phyloP scores from a whole-genome alignment of 2,329 filamentous ascomycete genomes.

The Ceratocystis cacaofunesta region DNA sequence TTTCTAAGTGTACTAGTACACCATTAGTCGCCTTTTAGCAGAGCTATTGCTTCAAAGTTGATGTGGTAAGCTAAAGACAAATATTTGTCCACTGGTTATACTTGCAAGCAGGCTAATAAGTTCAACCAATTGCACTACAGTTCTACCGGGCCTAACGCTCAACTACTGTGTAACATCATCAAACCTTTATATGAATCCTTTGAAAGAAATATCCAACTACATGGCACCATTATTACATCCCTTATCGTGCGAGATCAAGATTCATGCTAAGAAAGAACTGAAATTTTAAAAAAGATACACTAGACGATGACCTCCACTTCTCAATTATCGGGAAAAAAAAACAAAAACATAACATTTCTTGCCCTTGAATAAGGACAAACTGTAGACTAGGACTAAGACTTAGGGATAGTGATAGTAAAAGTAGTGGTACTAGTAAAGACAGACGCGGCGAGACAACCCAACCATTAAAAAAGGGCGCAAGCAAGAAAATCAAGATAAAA shows the following conservation, averaged over 20 bases:
- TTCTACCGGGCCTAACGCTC: background rate
- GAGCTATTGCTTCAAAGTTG: too few relatives aligned
- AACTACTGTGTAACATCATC: background rate
- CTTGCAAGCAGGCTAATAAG: too few relatives aligned
- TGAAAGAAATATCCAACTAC: background rate
- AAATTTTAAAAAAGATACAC: background rate
- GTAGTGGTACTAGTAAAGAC: background rate
- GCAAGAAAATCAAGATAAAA: slow-evolving; percentile 5
- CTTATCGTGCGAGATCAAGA: too few relatives aligned
- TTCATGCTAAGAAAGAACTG: background rate
- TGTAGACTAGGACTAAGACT: slow-evolving; percentile 5
- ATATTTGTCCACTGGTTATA: too few relatives aligned
- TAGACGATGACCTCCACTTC: background rate
- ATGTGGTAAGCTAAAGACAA: too few relatives aligned
- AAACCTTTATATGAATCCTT: background rate
- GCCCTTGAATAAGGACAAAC: background rate
- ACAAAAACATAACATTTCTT: slow-evolving; percentile 3
- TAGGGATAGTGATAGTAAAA: background rate
- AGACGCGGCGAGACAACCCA: background rate
- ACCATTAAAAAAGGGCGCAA: background rate
- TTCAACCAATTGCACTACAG: background rate
- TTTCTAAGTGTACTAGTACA: too few relatives aligned
- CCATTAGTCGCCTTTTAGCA: too few relatives aligned
- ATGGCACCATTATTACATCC: background rate
- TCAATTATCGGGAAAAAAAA: background rate